Percentiles rank a stretch among this genome's conserved stretches.
Conservation (phyloP, 768 basidiomycete species). For the Tricholoma saponaceum region DNA sequence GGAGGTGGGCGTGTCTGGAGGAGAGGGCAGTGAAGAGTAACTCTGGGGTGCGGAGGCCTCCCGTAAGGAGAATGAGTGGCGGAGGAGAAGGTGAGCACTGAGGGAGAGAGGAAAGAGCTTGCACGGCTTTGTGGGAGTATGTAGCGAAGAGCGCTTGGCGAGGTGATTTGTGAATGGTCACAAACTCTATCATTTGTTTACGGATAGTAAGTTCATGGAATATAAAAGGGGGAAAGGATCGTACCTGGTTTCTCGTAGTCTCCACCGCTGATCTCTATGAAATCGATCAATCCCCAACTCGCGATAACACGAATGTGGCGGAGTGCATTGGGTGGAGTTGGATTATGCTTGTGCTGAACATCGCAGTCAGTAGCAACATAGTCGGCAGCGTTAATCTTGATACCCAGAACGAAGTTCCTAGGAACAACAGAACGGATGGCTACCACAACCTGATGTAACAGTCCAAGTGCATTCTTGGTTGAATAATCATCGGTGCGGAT, state of each 20-base stretch:
- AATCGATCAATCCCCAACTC: constrained; percentile 65
- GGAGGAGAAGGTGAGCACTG: constrained; percentile 16
- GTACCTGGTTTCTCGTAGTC: constrained; percentile 77
- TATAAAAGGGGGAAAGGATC: constrained; percentile 9
- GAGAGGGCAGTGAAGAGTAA: constrained; percentile 51
- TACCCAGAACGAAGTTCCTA: constrained; percentile 60
- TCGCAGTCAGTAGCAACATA: constrained; percentile 39
- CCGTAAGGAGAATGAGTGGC: constrained; percentile 76
- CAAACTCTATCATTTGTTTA: constrained; percentile 41
- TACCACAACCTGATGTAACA: constrained; percentile 53
- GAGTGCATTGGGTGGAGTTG: constrained; percentile 25
- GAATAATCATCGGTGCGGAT: constrained; percentile 61
- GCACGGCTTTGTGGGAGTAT: constrained; percentile 58
- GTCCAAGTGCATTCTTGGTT: constrained; percentile 41
- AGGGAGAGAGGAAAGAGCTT: constrained; percentile 33
- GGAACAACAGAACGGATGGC: constrained; percentile 54
- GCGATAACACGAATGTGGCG: constrained; percentile 59
- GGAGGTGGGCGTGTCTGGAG: constrained; percentile 59
- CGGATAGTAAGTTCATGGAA: neutral
- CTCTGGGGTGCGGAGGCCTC: constrained; percentile 63
- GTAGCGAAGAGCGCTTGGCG: constrained; percentile 73
- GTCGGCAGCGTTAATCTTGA: constrained; percentile 82
- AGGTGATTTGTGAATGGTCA: constrained; percentile 21
- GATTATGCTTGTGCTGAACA: constrained; percentile 20
- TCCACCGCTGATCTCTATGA: constrained; percentile 87